Conservation (phyloP, 106 monocot genomes). For the Dendrobium chrysotoxum region DNA sequence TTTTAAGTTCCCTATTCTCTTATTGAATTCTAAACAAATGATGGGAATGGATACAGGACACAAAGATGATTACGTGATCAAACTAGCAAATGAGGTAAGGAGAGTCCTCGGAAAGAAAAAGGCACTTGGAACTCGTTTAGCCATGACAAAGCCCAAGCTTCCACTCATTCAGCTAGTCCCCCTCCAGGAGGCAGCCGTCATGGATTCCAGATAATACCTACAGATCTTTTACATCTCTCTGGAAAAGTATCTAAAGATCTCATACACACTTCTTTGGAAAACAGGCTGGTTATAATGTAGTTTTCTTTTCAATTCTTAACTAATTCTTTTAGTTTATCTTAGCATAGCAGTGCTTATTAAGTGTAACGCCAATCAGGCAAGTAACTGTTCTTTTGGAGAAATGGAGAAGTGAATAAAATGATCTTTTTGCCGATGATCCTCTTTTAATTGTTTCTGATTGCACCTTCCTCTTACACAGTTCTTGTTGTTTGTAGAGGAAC, state of each 20-base stretch:
- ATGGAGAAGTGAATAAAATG: neutral
- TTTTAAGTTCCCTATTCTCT: neutral
- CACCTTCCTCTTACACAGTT: no score
- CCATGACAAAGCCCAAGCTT: conserved; percentile 13
- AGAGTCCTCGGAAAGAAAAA: conserved; percentile 58
- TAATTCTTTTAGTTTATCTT: neutral
- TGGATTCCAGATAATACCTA: conserved; percentile 2
- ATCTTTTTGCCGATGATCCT: no score
- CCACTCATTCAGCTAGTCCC: conserved; percentile 22
- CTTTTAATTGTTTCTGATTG: no score
- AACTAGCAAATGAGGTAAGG: conserved; percentile 86
- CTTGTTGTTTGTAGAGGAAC: no score
- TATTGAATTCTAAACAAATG: neutral
- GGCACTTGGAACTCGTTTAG: conserved; percentile 14
- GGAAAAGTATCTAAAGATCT: neutral
- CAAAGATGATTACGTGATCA: conserved; percentile 64
- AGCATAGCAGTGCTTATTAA: neutral
- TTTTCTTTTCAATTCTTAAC: neutral
- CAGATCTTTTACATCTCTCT: neutral
- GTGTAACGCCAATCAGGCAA: neutral
- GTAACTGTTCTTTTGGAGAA: neutral
- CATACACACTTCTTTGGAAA: neutral
- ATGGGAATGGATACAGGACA: conserved; percentile 45
- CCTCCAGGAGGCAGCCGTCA: conserved; percentile 35
- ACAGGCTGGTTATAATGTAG: neutral